Percentiles rank a stretch among this genome's conserved stretches.
These are phyloP conservation scores for Alternaria sp. DNA, from an alignment of 2,329 filamentous ascomycete genomes.

Conservation along the genomic window DNA sequence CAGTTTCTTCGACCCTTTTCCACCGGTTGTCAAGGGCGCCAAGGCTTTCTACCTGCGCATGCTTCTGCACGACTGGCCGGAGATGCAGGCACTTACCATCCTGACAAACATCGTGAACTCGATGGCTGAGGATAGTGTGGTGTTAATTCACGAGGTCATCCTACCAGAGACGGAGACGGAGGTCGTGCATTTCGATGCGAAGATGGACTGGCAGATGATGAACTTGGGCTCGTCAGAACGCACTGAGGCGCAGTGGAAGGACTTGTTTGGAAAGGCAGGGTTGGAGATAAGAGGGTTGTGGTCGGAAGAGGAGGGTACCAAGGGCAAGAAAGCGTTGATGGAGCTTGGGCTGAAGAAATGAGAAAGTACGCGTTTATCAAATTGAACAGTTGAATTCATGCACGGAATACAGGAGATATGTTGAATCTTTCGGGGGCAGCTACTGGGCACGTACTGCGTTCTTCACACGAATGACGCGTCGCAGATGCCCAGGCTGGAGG, in stretches of 20 bases:
- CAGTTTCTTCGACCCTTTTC: conserved; percentile 27
- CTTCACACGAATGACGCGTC: not conserved
- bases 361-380: not conserved
- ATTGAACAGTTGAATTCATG: no score
- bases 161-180: conserved; percentile 43
- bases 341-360: not conserved
- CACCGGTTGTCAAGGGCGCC: conserved; percentile 19
- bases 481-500: no score
- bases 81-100: conserved; percentile 42
- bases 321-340: not conserved
- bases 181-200: conserved; percentile 38
- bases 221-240: conserved; percentile 48
- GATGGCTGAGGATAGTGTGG: conserved; percentile 44
- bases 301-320: conserved; percentile 20
- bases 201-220: conserved; percentile 55
- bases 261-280: conserved; percentile 41
- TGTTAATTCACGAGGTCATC: conserved; percentile 54
- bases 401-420: no score
- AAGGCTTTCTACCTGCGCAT: conserved; percentile 39
- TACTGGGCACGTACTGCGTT: not conserved
- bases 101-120: conserved; percentile 28
- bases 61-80: conserved; percentile 53
- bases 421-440: no score
- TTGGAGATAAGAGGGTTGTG: conserved; percentile 47
- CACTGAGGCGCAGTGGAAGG: conserved; percentile 50